Base-by-base conservation (phyloP, 2,329 filamentous ascomycete species). In the Tolypocladium album region DNA sequence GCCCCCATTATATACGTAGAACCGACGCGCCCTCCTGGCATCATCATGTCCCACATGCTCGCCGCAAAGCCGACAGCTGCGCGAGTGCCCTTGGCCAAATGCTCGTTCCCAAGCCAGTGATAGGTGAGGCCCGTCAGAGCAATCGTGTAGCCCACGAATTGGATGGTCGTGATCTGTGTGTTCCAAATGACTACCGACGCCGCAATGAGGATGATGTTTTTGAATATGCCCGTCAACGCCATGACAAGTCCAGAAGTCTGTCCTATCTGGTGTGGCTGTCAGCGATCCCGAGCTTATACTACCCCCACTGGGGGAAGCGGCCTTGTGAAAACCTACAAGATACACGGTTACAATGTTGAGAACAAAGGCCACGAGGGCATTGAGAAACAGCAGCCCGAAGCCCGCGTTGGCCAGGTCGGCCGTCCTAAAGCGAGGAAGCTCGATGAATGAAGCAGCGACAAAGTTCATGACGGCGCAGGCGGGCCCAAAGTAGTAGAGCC, bases 401-500 rank as follows among this genome's bases (percentile, higher is more conserved):
- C 90, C 90, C 7, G 89, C 72, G 34, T 80, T 79, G 69, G 84
- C 79, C 64, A 92, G 76, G 66, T 92, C 86, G 55, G 76, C 81
- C 75, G 86, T 79, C 56, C 83, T 80, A 75, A 95, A 84, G 39
- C 71, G 78, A 42, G 83, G 83, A 3, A 88, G 71, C 74, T 95
- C 90, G n/a, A 84, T 78, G 65, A 88, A 78, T 60, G 89, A 71
- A 62, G 88, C 85, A 40, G 90, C 84, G 39, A 88, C 66, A 59
- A 88, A 78, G 75, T 95, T 95, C 86, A 92, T 91, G 67, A 87
- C 74, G 56, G 89, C 88, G 74, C 90, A 95, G 55, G 91, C 86
- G 6, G 90, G 90, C 0, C 90, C 91, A 70, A 90, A 95, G 79
- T 95, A 95, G 81, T 95, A 95, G 27, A 95, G 82, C 38, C 89